phyloP scores from a whole-genome alignment of 257 asterid species.

The Petunia secreta region DNA sequence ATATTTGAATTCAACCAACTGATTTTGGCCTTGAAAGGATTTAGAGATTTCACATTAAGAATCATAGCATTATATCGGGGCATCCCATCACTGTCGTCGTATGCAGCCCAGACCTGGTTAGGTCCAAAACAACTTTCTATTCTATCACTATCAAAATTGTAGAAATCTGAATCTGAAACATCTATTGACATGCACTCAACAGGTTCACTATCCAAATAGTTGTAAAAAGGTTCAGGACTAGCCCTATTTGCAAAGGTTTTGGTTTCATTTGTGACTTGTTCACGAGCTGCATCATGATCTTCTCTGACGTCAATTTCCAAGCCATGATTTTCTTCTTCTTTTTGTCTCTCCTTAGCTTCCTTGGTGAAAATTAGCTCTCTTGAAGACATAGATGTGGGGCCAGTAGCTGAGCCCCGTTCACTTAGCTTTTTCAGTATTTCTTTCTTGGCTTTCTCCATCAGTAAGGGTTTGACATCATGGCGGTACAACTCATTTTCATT shows the following conservation, averaged over 20 bases:
- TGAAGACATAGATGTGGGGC: conserved; percentile 31
- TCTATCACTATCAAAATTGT: conserved; percentile 58
- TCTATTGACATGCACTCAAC: conserved; percentile 37
- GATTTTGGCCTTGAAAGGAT: conserved; percentile 59
- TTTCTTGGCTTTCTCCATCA: conserved; percentile 61
- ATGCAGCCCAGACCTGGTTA: conserved; percentile 76
- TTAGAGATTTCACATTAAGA: conserved; percentile 54
- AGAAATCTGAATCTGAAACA: conserved; percentile 61
- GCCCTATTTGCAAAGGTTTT: conserved; percentile 30
- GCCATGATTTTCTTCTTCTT: conserved; percentile 21
- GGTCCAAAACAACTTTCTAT: conserved; percentile 49
- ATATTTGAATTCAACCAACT: conserved; percentile 60
- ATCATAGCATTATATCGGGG: conserved; percentile 70
- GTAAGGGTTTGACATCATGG: conserved; percentile 44
- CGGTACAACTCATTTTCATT: conserved; percentile 24
- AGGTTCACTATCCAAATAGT: conserved; percentile 26
- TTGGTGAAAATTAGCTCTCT: conserved; percentile 28
- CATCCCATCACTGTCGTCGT: conserved; percentile 76
- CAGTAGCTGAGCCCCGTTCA: conserved; percentile 36
- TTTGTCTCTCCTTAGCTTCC: conserved; percentile 31
- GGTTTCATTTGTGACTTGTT: conserved; percentile 35
- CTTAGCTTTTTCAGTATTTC: conserved; percentile 46
- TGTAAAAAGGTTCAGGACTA: conserved; percentile 23
- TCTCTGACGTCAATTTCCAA: conserved; percentile 29
- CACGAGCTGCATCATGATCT: conserved; percentile 32